phyloP scores from a whole-genome alignment of 2,329 filamentous ascomycete genomes.

The Pseudogymnoascus sp. region DNA sequence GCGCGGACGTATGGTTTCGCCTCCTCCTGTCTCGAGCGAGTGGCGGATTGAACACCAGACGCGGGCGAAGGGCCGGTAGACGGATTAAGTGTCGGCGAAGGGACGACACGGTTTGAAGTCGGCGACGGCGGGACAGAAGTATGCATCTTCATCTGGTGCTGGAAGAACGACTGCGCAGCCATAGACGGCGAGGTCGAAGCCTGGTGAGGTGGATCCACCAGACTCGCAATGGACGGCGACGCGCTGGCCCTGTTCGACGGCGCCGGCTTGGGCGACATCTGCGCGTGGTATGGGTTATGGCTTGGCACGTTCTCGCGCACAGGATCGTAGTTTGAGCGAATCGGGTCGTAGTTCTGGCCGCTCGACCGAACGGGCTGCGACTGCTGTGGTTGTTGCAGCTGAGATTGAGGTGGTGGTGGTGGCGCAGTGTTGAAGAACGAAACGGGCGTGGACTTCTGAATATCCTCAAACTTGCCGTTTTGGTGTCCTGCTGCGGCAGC shows the following conservation, averaged over 20 bases:
- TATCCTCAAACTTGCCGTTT: slow-evolving; percentile 34
- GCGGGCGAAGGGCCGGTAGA: slow-evolving; percentile 15
- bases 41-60: slow-evolving; percentile 21
- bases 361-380: slow-evolving; percentile 50
- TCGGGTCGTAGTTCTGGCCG: slow-evolving; percentile 83
- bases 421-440: slow-evolving; percentile 20
- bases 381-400: slow-evolving; percentile 35
- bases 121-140: slow-evolving; percentile 26
- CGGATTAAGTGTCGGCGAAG: background rate
- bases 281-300: slow-evolving; percentile 35
- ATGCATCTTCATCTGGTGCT: slow-evolving; percentile 22
- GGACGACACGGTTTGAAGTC: slow-evolving; percentile 20
- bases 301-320: slow-evolving; percentile 51
- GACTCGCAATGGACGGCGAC: slow-evolving; percentile 83
- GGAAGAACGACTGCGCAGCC: slow-evolving; percentile 28
- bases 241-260: slow-evolving; percentile 65
- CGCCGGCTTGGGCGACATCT: slow-evolving; percentile 39
- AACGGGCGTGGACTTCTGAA: slow-evolving; percentile 25
- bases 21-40: slow-evolving; percentile 11
- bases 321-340: slow-evolving; percentile 64
- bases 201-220: slow-evolving; percentile 62
- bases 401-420: slow-evolving; percentile 11
- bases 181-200: slow-evolving; percentile 25
- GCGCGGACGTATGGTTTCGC: slow-evolving; percentile 15
- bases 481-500: slow-evolving; percentile 16